A percentile compares a stretch with the other conserved stretches of the same genome.
These are phyloP conservation scores for Clonostachys sp. DNA, from an alignment of 2,329 filamentous ascomycete species.

Conservation along the genomic window DNA sequence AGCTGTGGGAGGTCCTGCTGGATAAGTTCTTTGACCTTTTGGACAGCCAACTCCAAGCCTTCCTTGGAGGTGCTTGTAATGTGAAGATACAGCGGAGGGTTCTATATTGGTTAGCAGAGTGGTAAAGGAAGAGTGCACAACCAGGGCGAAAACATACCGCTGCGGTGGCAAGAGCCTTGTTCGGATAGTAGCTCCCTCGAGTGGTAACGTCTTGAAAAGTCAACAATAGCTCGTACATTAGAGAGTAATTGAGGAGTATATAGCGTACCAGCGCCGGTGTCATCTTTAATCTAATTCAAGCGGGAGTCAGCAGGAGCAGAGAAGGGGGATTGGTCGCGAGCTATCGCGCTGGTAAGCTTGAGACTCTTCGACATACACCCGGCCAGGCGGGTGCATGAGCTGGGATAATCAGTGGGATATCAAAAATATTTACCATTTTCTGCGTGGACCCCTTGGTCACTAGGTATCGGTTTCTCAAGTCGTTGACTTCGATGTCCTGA, in stretches of 20 bases:
- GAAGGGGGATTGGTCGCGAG: conserved; percentile 57
- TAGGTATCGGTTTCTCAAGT: conserved; percentile 92
- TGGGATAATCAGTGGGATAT: conserved; percentile 28
- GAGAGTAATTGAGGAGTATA: conserved; percentile 36
- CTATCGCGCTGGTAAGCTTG: conserved; percentile 69
- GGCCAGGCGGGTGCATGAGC: conserved; percentile 24
- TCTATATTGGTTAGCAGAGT: conserved; percentile 46
- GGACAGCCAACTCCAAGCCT: conserved; percentile 84
- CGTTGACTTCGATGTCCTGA: conserved; percentile 98
- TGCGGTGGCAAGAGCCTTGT: conserved; percentile 94
- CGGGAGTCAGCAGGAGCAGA: conserved; percentile 92
- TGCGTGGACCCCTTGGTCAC: conserved; percentile 96
- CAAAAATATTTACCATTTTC: conserved; percentile 94
- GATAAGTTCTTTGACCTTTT: conserved; percentile 91
- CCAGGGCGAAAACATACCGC: conserved; percentile 79
- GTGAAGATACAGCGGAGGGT: conserved; percentile 90
- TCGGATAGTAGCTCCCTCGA: conserved; percentile 91
- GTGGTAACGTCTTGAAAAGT: conserved; percentile 90
- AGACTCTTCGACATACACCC: conserved; percentile 34
- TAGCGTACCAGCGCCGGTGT: conserved; percentile 98
- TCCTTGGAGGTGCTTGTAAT: conserved; percentile 89
- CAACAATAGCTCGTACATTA: conserved; percentile 47
- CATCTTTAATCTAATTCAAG: conserved; percentile 98
- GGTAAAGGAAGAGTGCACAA: neutral
- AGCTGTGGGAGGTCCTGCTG: conserved; percentile 92